Percentiles rank a stretch among this genome's conserved stretches.
Conservation (phyloP, 2,329 filamentous ascomycete species). For the Colletotrichum australisinense region DNA sequence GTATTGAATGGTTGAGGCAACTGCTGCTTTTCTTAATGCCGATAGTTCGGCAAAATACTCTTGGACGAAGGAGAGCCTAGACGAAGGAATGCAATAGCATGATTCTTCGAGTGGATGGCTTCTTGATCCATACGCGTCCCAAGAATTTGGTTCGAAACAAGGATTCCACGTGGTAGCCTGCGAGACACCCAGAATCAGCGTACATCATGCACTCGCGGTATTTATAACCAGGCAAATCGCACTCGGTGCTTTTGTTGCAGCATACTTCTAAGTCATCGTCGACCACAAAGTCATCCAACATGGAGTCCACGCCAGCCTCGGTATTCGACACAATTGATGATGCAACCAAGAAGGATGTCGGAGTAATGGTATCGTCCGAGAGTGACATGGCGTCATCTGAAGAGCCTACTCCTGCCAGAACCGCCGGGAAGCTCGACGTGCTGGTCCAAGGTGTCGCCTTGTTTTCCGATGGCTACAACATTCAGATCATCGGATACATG, state of each 20-base stretch:
- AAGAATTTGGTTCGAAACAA: background rate
- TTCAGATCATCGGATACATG: conserved; percentile 48
- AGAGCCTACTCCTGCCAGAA: background rate
- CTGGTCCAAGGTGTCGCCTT: conserved; percentile 45
- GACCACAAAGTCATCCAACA: background rate
- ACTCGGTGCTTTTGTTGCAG: background rate
- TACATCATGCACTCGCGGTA: background rate
- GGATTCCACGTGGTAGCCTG: conserved; percentile 1
- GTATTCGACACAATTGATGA: background rate
- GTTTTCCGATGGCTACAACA: conserved; percentile 49
- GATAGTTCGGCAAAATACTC: background rate
- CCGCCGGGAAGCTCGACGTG: conserved; percentile 34
- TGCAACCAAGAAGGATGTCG: background rate
- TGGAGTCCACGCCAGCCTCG: conserved; percentile 6
- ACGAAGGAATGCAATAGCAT: background rate
- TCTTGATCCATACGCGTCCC: background rate
- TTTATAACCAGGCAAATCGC: background rate
- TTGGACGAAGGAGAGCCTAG: background rate
- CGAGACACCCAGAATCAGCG: background rate
- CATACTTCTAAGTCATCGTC: no score
- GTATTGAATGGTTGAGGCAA: background rate
- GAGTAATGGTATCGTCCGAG: background rate
- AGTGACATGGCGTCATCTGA: background rate
- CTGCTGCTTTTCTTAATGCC: no score
- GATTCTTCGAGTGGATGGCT: background rate